phyloP scores from a whole-genome alignment of 202 grass and related monocot genomes.

The Elaeis oleifera region DNA sequence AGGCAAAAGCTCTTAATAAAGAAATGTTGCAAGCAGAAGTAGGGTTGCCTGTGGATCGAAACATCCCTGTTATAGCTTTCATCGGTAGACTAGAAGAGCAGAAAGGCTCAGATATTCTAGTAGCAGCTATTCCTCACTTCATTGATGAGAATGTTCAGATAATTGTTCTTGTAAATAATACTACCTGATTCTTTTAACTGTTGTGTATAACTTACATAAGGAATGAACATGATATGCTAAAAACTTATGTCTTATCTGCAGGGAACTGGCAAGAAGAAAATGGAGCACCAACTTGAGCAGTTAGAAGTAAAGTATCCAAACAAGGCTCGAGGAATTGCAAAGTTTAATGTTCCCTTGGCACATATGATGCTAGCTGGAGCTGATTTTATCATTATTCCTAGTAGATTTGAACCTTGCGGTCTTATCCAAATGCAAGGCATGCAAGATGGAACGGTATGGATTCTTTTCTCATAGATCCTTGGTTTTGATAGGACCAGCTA shows the following conservation, averaged over 20 bases:
- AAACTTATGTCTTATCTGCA: slow-evolving; percentile 15
- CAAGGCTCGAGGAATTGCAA: slow-evolving; percentile 59
- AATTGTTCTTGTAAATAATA: slow-evolving; percentile 72
- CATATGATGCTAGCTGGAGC: slow-evolving; percentile 72
- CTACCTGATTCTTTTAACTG: background rate
- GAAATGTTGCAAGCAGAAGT: slow-evolving; percentile 75
- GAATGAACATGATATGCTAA: background rate
- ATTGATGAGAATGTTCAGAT: slow-evolving; percentile 68
- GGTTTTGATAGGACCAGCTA: too few relatives aligned
- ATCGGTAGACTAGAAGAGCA: slow-evolving; percentile 83
- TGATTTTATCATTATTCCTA: slow-evolving; percentile 60
- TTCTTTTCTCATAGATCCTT: background rate
- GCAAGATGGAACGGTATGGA: slow-evolving; percentile 71
- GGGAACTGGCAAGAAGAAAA: slow-evolving; percentile 80
- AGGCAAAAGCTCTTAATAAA: slow-evolving; percentile 79
- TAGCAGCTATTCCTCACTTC: slow-evolving; percentile 59
- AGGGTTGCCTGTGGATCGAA: slow-evolving; percentile 56
- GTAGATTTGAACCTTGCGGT: slow-evolving; percentile 84
- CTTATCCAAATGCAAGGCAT: slow-evolving; percentile 85
- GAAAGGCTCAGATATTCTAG: slow-evolving; percentile 84
- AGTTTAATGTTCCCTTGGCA: slow-evolving; percentile 67
- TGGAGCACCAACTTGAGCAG: slow-evolving; percentile 45
- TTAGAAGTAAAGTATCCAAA: slow-evolving; percentile 57
- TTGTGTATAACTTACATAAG: slow-evolving; percentile 1
- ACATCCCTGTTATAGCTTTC: slow-evolving; percentile 61